Evolutionary conservation across 2,329 filamentous ascomycete species (phyloP), one percentile per base, ranked within the genome.

Genomic region (Fusarium napiforme): DNA sequence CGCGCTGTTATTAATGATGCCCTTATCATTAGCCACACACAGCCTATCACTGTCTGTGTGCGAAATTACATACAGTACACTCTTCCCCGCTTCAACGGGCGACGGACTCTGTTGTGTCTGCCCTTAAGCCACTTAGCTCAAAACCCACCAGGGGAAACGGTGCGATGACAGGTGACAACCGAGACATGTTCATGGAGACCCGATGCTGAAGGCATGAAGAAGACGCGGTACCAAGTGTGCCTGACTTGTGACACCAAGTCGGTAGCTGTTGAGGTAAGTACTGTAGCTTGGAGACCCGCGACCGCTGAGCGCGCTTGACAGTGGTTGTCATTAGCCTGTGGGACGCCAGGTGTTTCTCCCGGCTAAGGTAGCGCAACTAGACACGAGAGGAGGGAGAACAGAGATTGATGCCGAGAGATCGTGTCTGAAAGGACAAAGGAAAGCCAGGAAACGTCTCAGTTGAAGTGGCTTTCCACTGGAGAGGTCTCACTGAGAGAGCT

Each of bases 31-130:
- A 28, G 43, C 60, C 57, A 70, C 49, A 46, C 52, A 70, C 60
- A 50, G 62, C n/a, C 39, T 43, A 34, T 47, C 58, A 58, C 65
- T 62, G 37, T 61, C 45, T 70, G 26, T 49, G 56, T 61, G 47
- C 60, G 52, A 73, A 60, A 57, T 37, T 63, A 40, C 34, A 23
- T 63, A 43, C 34, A 23, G 32, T 34, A 34, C 32, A 34, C 55
- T 64, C 58, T 55, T 57, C 59, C 67, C 71, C 71, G 71, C 67
- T 73, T 67, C 58, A 68, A 74, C 63, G 62, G 58, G 57, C 59
- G 55, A 58, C 39, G 58, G 57, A 46, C 71, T 73, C 39, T 23
- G n/a, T 60, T 39, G 26, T 49, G 21, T 57, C 63, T 66, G 47
- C 60, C 67, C 60, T 65, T 59, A 34, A 28, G 28, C 52, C 52